Base-by-base conservation (phyloP, 805 yeast genomes). In the Candida fluviatilis region DNA sequence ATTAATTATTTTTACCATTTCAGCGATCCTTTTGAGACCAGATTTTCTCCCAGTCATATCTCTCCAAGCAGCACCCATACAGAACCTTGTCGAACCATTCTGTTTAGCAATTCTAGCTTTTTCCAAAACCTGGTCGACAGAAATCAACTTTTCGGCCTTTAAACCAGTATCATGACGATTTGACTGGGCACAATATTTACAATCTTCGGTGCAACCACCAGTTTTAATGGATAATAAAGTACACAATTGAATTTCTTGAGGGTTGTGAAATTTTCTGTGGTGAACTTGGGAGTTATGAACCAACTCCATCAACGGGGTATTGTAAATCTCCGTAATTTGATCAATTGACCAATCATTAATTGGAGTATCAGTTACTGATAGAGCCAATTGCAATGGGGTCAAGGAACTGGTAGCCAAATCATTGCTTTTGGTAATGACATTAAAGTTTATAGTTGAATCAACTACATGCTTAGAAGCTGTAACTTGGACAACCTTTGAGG, bases 61-160 rank as follows among this genome's bases (percentile, higher is more conserved):
- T 55, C 93, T 72, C 93, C 91, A 85, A 2, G 93, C 93, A 8
- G 91, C 87, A 34, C 93, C 93, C 80, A 84, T 75, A 54, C 93
- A 84, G 54, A 84, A 84, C 46, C 93, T 67, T 0, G 93, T 84
- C 1, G 84, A 73, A 0, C 91, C 91, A 46, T 83, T 82, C 4
- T 49, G 63, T 49, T 81, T 80, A 10, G 93, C 90, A 36, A 69
- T 71, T 38, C 60, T 63, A 1, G 93, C 93, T 23, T 77, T 81
- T 36, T 62, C 67, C 48, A 80, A 58, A 1, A 84, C 90, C n/a
- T 69, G 69, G 4, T 82, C 88, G 8, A 82, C 52, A 18, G 68
- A 60, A 11, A 83, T 69, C 62, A 83, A 58, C 51, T 77, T 79
- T 41, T 78, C 82, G 2, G 91, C 87, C 49, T 79, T 69, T n/a